Conservation (phyloP, 345 rosid genomes). For the Trapa bicornis region DNA sequence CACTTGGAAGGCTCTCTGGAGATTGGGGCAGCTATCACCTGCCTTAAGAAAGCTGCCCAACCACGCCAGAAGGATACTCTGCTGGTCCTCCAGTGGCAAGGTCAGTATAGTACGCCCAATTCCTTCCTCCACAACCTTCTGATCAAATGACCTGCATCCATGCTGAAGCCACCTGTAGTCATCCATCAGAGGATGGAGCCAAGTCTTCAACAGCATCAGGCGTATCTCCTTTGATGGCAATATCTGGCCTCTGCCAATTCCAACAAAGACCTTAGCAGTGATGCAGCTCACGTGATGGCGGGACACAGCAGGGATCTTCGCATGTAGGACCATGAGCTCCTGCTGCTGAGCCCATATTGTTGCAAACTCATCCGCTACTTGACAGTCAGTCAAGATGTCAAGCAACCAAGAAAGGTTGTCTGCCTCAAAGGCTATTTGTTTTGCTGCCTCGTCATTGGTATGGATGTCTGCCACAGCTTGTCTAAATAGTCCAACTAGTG, state of each 20-base stretch:
- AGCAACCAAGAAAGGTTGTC: conserved; percentile 90
- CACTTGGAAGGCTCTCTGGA: conserved; percentile 90
- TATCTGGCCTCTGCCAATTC: conserved; percentile 86
- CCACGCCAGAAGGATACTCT: conserved; percentile 70
- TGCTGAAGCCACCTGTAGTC: conserved; percentile 96
- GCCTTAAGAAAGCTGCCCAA: conserved; percentile 67
- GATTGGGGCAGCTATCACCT: conserved; percentile 93
- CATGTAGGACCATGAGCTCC: conserved; percentile 56
- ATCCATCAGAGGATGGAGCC: conserved; percentile 84
- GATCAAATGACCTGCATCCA: conserved; percentile 75
- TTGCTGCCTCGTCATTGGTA: conserved; percentile 37
- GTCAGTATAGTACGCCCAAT: conserved; percentile 88
- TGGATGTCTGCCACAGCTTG: conserved; percentile 41
- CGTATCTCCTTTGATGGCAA: conserved; percentile 79
- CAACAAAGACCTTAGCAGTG: conserved; percentile 66
- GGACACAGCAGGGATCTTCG: conserved; percentile 50
- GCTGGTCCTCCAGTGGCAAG: conserved; percentile 85
- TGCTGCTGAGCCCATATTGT: conserved; percentile 66
- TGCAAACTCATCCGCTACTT: conserved; percentile 77
- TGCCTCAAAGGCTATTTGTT: conserved; percentile 64
- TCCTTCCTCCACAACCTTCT: conserved; percentile 91
- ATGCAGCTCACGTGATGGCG: conserved; percentile 86
- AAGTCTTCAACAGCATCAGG: conserved; percentile 49
- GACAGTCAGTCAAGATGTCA: conserved; percentile 68
- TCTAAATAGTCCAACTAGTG: conserved; percentile 44